phyloP scores from a whole-genome alignment of 2,329 filamentous ascomycete genomes.

The Aspergillus sp. region DNA sequence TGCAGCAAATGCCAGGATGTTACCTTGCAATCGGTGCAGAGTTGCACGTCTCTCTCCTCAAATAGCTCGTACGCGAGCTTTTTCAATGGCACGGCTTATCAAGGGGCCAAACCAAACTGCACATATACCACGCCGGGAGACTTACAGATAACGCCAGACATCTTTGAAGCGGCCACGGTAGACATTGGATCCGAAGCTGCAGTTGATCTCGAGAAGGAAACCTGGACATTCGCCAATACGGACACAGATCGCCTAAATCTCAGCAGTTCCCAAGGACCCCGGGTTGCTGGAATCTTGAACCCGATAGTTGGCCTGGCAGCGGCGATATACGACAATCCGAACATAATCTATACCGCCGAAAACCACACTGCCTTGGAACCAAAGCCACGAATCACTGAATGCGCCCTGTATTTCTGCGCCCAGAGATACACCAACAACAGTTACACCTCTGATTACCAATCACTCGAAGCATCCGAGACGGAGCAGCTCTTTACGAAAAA shows the following conservation, averaged over 20 bases:
- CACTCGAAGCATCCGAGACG: background rate
- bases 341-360: background rate
- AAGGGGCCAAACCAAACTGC: slow-evolving; percentile 1
- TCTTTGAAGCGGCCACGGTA: background rate
- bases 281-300: background rate
- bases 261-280: background rate
- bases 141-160: background rate
- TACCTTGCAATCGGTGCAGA: slow-evolving; percentile 12
- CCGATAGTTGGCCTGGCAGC: background rate
- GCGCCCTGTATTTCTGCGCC: background rate
- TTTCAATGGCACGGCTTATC: background rate
- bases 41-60: background rate
- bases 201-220: background rate
- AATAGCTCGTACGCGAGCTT: background rate
- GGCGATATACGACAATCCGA: background rate
- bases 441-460: background rate
- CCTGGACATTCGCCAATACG: background rate
- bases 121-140: slow-evolving; percentile 5
- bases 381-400: background rate
- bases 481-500: background rate
- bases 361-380: slow-evolving; percentile 1
- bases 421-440: background rate
- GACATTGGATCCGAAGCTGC: background rate
- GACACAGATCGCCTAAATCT: background rate
- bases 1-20: slow-evolving; percentile 22